Conservation (phyloP, 495 filamentous ascomycete genomes). For the Hypoxylon lenormandii region DNA sequence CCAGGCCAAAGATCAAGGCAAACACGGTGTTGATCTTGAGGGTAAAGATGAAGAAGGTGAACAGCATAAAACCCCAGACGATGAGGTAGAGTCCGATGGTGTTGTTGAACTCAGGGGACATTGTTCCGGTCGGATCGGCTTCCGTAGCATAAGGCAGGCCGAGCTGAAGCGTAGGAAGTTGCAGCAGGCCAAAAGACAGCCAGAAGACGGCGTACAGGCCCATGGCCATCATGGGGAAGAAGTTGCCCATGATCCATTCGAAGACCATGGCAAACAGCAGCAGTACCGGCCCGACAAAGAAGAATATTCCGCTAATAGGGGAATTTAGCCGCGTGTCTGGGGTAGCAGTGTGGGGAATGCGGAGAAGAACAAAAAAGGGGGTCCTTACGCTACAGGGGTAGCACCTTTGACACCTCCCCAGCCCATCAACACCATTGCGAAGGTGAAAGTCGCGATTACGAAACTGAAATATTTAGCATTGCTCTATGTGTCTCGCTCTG, state of each 20-base stretch:
- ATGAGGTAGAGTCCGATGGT: slow-evolving; percentile 64
- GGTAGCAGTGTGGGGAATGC: slow-evolving; percentile 13
- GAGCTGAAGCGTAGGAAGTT: slow-evolving; percentile 65
- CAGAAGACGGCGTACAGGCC: slow-evolving; percentile 69
- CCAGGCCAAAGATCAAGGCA: slow-evolving; percentile 64
- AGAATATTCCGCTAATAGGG: slow-evolving; percentile 64
- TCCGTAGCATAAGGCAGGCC: slow-evolving; percentile 61
- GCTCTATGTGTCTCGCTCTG: not conserved
- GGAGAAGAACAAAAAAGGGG: not conserved
- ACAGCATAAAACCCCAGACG: slow-evolving; percentile 68
- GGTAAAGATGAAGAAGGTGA: slow-evolving; percentile 68
- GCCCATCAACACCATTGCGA: slow-evolving; percentile 64
- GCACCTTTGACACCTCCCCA: slow-evolving; percentile 65
- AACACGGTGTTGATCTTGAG: slow-evolving; percentile 67
- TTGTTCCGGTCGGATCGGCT: slow-evolving; percentile 57
- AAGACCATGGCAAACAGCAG: slow-evolving; percentile 62
- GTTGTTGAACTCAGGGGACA: slow-evolving; percentile 62
- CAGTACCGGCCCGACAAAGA: slow-evolving; percentile 65
- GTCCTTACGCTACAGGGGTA: slow-evolving; percentile 61
- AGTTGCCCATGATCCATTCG: slow-evolving; percentile 66
- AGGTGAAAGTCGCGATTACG: slow-evolving; percentile 63
- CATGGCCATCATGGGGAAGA: slow-evolving; percentile 69
- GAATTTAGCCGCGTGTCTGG: slow-evolving; percentile 35
- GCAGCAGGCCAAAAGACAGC: slow-evolving; percentile 66
- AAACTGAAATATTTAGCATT: slow-evolving; percentile 53